Evolutionary conservation across 768 basidiomycete genomes (phyloP).

Genomic region (Mycena metata): DNA sequence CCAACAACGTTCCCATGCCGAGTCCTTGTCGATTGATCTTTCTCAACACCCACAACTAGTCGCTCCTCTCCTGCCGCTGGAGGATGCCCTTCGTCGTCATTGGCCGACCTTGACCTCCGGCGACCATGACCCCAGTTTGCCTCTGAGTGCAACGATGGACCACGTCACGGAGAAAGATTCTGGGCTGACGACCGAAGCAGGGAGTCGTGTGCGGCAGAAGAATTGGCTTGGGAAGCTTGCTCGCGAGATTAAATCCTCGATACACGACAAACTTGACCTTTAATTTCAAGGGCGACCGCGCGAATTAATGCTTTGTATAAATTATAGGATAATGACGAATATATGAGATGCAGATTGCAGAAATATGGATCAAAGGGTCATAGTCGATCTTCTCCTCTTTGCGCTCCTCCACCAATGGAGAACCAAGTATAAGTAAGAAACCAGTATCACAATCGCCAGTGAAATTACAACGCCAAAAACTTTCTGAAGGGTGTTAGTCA

Average conservation of each 20-base stretch:
- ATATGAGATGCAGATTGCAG: not conserved
- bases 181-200: slow-evolving; percentile 52
- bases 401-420: slow-evolving; percentile 33
- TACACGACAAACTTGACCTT: slow-evolving; percentile 7
- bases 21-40: slow-evolving; percentile 52
- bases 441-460: slow-evolving; percentile 58
- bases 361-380: slow-evolving; percentile 15
- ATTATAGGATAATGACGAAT: slow-evolving; percentile 3
- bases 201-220: slow-evolving; percentile 21
- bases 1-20: slow-evolving; percentile 54
- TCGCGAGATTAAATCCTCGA: slow-evolving; percentile 6
- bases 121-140: slow-evolving; percentile 13
- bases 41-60: slow-evolving; percentile 61
- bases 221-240: slow-evolving; percentile 28
- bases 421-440: slow-evolving; percentile 25
- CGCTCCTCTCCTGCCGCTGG: slow-evolving; percentile 26
- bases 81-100: slow-evolving; percentile 27
- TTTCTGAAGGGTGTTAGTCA: slow-evolving; percentile 52
- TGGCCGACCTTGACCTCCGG: slow-evolving; percentile 10
- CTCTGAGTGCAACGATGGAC: not conserved
- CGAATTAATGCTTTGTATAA: too few species aligned
- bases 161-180: slow-evolving; percentile 57
- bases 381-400: slow-evolving; percentile 22
- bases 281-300: too few species aligned
- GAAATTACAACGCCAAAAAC: slow-evolving; percentile 70